Percentiles rank a stretch among this genome's conserved stretches.
phyloP scores from a whole-genome alignment of 306 rosid species.

The Adenanthera pavonina region DNA sequence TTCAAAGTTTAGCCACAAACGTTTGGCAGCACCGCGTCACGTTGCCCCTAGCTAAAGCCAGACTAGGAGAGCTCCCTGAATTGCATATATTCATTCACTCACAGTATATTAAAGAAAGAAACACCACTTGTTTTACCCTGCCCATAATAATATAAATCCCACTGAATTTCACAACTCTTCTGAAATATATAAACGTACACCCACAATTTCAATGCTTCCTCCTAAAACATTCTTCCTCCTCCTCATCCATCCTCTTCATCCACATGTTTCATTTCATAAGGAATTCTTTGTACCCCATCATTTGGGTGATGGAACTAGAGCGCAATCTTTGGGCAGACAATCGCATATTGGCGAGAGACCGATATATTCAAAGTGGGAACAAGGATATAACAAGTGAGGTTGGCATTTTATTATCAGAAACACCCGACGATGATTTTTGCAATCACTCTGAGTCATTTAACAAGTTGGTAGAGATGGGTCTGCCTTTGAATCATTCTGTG shows the following conservation, averaged over 20 bases:
- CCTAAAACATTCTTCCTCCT: not conserved
- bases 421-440: slow-evolving; percentile 34
- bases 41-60: not conserved
- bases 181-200: slow-evolving; percentile 25
- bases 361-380: slow-evolving; percentile 1
- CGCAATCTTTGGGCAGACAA: slow-evolving; percentile 25
- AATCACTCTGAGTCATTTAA: slow-evolving; percentile 37
- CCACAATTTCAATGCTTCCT: slow-evolving; percentile 3
- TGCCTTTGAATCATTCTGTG: slow-evolving; percentile 33
- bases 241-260: not conserved
- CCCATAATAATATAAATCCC: slow-evolving; percentile 46
- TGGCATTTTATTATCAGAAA: not conserved
- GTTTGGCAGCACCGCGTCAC: not conserved
- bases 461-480: slow-evolving; percentile 36
- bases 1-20: slow-evolving; percentile 42
- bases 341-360: not conserved
- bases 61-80: slow-evolving; percentile 41
- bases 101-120: slow-evolving; percentile 22
- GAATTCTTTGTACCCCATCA: slow-evolving; percentile 9
- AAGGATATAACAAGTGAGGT: not conserved
- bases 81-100: not conserved
- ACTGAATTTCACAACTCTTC: slow-evolving; percentile 22
- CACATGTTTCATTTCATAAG: slow-evolving; percentile 34
- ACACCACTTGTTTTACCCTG: slow-evolving; percentile 29
- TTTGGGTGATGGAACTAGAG: slow-evolving; percentile 41